Evolutionary conservation across 2,329 filamentous ascomycete species (phyloP), one percentile per base, ranked within the genome.

Genomic region (Elsinoe fawcettii): DNA sequence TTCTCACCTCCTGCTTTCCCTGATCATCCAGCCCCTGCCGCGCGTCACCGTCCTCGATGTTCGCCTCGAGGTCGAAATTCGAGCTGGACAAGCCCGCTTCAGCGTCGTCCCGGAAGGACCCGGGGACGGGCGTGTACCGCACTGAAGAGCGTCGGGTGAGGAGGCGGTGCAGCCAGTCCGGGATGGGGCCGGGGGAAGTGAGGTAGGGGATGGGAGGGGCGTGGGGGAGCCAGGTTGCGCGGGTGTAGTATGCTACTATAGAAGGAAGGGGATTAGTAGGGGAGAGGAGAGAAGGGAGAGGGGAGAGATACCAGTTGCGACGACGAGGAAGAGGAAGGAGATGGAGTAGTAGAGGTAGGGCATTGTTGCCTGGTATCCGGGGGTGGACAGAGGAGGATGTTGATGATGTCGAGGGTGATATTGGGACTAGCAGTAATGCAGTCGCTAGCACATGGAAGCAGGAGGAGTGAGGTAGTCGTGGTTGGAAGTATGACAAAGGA

Each of bases 11-110:
- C 37, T 79, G 75, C 77, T 97, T 97, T 58, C 82, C 87, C 49
- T 75, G 77, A 63, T 87, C 84, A 69, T 97, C 91, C 16, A 99
- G 78, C 0, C 93, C 93, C 0, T 83, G 82, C 63, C 93, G 82
- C 27, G 79, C 77, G 70, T 99, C 93, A 53, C 87, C 88, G 11
- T 80, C 82, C 58, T 85, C 84, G 32, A 99, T 77, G 69, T 99
- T 99, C 61, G 80, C 82, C 8, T 79, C 75, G 23, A 99, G 80
- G 67, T 96, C 87, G 70, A 99, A 99, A 56, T 85, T 88, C 57
- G 80, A 80, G 60, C 87, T 92, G 41, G 85, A 87, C 25, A 72
- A 80, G 18, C 93, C 93, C 14, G 88, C 85, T 72, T 96, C 92
- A 59, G 93, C 85, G 73, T 99, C 93, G 63, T 81, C 84, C 43